Evolutionary conservation across 2,329 filamentous ascomycete genomes (phyloP).

Genomic region (Aspergillus carbonarius): DNA sequence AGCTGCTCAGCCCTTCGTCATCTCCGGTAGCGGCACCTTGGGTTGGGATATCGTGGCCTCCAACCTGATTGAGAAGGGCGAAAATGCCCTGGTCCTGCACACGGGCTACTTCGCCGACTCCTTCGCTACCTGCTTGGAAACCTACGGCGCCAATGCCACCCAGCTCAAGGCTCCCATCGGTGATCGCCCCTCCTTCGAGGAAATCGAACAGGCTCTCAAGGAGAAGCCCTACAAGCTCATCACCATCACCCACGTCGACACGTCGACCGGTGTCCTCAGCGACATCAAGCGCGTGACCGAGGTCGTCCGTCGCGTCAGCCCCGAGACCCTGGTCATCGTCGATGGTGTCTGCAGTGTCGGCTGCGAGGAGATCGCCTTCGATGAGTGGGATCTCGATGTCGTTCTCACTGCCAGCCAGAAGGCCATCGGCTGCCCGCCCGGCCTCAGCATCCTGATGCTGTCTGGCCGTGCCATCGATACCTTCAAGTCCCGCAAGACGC

Average conservation of each 20-base stretch:
- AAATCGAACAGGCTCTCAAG: constrained; percentile 84
- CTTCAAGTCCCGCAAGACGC: constrained; percentile 77
- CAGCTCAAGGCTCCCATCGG: constrained; percentile 89
- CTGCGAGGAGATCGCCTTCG: constrained; percentile 92
- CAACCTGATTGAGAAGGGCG: constrained; percentile 85
- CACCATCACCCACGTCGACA: constrained; percentile 96
- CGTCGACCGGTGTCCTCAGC: constrained; percentile 91
- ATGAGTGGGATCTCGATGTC: constrained; percentile 89
- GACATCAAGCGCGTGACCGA: constrained; percentile 83
- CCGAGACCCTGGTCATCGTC: constrained; percentile 86
- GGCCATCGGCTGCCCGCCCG: constrained; percentile 92
- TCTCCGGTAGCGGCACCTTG: constrained; percentile 91
- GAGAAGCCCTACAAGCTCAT: constrained; percentile 92
- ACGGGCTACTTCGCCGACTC: constrained; percentile 97
- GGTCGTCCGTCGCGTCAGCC: constrained; percentile 80
- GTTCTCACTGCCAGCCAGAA: constrained; percentile 96
- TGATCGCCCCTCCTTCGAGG: constrained; percentile 77
- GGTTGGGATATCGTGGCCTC: constrained; percentile 97
- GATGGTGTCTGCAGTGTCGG: constrained; percentile 98
- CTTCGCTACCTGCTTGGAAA: constrained; percentile 87
- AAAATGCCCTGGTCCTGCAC: constrained; percentile 88
- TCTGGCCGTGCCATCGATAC: constrained; percentile 81
- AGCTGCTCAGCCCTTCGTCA: constrained; percentile 82
- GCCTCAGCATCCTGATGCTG: constrained; percentile 90
- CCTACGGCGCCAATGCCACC: constrained; percentile 86